Conservation (phyloP, 257 asterid genomes). For the Jaltomata sinuosa region DNA sequence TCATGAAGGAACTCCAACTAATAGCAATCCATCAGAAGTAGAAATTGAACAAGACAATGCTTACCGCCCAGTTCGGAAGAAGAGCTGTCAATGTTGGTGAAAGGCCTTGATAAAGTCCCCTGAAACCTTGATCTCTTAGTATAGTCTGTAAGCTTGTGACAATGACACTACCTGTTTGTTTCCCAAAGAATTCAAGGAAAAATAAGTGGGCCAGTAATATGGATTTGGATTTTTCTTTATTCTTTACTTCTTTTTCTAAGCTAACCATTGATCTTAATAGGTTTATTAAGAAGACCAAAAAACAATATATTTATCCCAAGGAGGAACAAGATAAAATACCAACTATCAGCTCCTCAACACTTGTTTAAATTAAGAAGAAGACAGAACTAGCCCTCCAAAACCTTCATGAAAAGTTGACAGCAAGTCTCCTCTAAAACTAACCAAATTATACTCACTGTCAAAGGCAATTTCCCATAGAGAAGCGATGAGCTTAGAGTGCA, state of each 20-base stretch:
- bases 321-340: neutral
- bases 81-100: conserved; percentile 88
- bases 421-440: neutral
- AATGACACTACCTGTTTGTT: conserved; percentile 73
- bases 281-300: neutral
- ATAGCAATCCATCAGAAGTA: neutral
- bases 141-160: conserved; percentile 63
- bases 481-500: neutral
- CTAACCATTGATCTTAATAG: neutral
- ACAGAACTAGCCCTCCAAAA: neutral
- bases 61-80: conserved; percentile 99
- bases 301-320: neutral
- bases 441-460: neutral
- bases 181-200: neutral
- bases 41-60: conserved; percentile 19
- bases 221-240: neutral
- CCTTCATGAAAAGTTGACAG: neutral
- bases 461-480: neutral
- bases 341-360: neutral
- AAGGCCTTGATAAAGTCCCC: conserved; percentile 97
- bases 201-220: neutral
- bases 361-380: neutral
- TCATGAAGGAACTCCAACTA: neutral
- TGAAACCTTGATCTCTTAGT: conserved; percentile 62
- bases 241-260: neutral